Base-by-base conservation (phyloP, 805 yeast species). In the Debaryomyces tyrocola region DNA sequence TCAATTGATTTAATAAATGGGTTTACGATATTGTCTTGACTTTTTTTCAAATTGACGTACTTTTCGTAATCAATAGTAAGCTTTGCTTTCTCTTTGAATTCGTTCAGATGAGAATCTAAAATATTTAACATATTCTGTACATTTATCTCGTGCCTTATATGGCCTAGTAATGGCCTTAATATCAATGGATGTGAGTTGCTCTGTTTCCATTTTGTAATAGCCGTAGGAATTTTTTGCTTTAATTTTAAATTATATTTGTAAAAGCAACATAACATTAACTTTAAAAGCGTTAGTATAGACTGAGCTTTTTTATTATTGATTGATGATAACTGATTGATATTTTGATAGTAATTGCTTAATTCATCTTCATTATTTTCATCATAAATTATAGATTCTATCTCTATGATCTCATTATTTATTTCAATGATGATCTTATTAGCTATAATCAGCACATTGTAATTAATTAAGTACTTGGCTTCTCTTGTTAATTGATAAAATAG, bases 401-500 rank as follows among this genome's bases (percentile, higher is more conserved):
- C 96, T 33, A 91, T 69, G 33, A 79, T 69, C 50, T 84, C 86
- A 50, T 84, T 82, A 35, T 80, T 77, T 15, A 86, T 64, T 49
- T 87, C 89, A 37, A 89, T 73, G 0, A 78, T 73, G 17, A 91
- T 78, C 53, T 82, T 84, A 49, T 84, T 82, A 43, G 77, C 78
- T 27, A 86, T 82, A 14, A 84, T 77, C 12, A 75, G 74, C 4
- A 89, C 92, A 45, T 86, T 84, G 53, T 83, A 81, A 15, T 90
- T 80, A 8, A 84, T 77, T 47, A 92, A 69, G 5, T 74, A 61
- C 27, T 84, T 77, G 1, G 96, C 89, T 64, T 92, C 99, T 51
- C 83, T 80, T 20, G 84, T 75, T 45, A 92, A 66, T 55, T 85
- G 90, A 63, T 80, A 82, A 69, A 89, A 89, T 45, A 92, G 72